phyloP scores from a whole-genome alignment of 371 early-diverging fungal genomes.

The Dichotomocladium elegans region DNA sequence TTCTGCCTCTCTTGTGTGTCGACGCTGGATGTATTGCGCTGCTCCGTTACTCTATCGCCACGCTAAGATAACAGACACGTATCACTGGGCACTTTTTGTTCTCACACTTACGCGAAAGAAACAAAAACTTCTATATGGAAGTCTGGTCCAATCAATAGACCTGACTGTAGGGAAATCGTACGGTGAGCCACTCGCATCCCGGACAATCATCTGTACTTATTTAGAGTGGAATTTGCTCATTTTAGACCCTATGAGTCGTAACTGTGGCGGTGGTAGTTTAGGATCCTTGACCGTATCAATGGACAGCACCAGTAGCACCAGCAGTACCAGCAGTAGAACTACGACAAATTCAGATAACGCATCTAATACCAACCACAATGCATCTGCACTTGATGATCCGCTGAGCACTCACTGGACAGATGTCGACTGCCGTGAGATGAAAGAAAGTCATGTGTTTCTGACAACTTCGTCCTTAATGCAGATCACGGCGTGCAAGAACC shows the following conservation, averaged over 20 bases:
- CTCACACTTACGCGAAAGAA: slow-evolving; percentile 46
- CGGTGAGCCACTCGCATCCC: not conserved
- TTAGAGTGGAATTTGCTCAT: no score
- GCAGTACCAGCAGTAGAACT: no score
- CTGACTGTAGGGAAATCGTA: slow-evolving; percentile 13
- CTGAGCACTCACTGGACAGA: no score
- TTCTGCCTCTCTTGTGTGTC: slow-evolving; percentile 40
- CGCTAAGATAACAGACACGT: slow-evolving; percentile 46
- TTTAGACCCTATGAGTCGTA: no score
- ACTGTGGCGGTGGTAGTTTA: no score
- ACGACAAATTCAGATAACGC: no score
- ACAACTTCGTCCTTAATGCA: slow-evolving; percentile 55
- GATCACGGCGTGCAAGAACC: slow-evolving; percentile 43
- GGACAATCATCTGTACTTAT: no score
- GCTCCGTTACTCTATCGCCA: slow-evolving; percentile 46
- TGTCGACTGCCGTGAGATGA: slow-evolving; percentile 9
- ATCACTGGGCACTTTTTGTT: slow-evolving; percentile 58
- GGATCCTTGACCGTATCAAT: no score
- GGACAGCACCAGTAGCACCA: no score
- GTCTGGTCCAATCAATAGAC: slow-evolving; percentile 26
- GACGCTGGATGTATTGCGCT: slow-evolving; percentile 51
- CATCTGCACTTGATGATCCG: no score
- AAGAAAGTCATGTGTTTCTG: slow-evolving; percentile 22
- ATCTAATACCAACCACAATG: not conserved
- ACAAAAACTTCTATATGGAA: slow-evolving; percentile 25